phyloP scores from a whole-genome alignment of 352 stramenopile genomes.

The Globisporangium mamillatum region DNA sequence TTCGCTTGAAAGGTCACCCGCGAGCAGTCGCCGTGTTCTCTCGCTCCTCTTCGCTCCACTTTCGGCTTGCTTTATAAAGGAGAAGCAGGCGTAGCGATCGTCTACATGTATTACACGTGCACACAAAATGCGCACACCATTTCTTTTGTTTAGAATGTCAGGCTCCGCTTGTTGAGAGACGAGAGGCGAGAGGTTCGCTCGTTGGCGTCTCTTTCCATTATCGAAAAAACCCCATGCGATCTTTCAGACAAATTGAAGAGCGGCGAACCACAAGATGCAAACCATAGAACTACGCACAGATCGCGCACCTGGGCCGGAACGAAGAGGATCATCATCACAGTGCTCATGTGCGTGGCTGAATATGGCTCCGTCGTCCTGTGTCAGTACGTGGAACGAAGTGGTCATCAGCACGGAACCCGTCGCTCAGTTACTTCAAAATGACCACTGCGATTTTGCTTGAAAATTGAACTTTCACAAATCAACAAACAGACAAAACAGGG shows the following conservation, averaged over 20 bases:
- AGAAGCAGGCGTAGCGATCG: background rate
- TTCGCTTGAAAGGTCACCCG: background rate
- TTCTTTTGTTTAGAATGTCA: background rate
- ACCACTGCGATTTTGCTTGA: background rate
- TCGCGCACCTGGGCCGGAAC: background rate
- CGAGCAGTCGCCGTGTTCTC: background rate
- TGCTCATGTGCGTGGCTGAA: background rate
- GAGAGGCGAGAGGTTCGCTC: background rate
- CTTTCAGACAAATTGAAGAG: background rate
- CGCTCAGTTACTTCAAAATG: background rate
- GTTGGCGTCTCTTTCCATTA: background rate
- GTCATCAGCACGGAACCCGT: background rate
- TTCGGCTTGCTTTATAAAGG: background rate
- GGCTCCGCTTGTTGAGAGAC: background rate
- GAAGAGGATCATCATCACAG: background rate
- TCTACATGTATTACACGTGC: background rate
- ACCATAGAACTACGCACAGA: background rate
- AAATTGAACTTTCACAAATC: background rate
- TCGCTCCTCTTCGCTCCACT: background rate
- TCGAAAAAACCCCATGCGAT: conserved; percentile 6
- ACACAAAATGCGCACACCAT: background rate
- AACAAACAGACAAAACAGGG: background rate
- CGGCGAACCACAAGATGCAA: background rate
- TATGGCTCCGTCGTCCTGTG: too few species aligned
- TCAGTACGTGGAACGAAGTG: background rate